These are phyloP conservation scores for Crithidia bombi DNA, from an alignment of 208 protist species.

Conservation along the genomic window DNA sequence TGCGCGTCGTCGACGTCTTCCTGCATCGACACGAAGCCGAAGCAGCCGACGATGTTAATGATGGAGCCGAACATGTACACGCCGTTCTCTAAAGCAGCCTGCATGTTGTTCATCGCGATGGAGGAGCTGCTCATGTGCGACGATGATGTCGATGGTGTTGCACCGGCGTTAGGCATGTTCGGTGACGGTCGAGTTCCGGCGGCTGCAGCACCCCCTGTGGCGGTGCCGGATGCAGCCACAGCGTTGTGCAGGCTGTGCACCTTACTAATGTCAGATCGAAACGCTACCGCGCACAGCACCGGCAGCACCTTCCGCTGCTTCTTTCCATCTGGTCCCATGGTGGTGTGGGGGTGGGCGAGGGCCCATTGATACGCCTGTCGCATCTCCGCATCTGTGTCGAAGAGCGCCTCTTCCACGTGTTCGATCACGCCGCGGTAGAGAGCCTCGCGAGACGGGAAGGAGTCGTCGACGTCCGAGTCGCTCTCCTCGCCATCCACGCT, in stretches of 20 bases:
- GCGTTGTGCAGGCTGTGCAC: conserved; percentile 13
- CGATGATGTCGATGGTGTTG: neutral
- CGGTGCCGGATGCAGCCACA: too few species aligned
- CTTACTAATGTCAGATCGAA: conserved; percentile 57
- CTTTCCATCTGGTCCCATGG: conserved; percentile 38
- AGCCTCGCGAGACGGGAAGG: conserved; percentile 74
- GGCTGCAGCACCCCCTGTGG: neutral
- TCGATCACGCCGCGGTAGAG: conserved; percentile 83
- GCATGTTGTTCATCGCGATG: conserved; percentile 24
- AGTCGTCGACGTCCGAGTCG: conserved; percentile 38
- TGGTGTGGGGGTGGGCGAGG: conserved; percentile 39
- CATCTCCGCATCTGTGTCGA: conserved; percentile 89
- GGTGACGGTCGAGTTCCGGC: neutral
- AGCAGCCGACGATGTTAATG: conserved; percentile 87
- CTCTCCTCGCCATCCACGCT: conserved; percentile 37
- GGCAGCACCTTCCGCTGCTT: conserved; percentile 66
- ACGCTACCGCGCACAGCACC: conserved; percentile 85
- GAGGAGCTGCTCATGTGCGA: conserved; percentile 18
- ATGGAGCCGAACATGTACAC: conserved; percentile 64
- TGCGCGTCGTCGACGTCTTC: conserved; percentile 53
- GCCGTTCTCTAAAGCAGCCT: conserved; percentile 55
- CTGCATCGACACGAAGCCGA: conserved; percentile 84
- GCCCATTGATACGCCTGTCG: conserved; percentile 52
- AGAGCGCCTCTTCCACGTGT: conserved; percentile 75
- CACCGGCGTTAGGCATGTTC: neutral